Percentiles rank a stretch among this genome's conserved stretches.
These are phyloP conservation scores for Xylaria sp. DNA, from an alignment of 2,329 filamentous ascomycete genomes.

Conservation along the genomic window DNA sequence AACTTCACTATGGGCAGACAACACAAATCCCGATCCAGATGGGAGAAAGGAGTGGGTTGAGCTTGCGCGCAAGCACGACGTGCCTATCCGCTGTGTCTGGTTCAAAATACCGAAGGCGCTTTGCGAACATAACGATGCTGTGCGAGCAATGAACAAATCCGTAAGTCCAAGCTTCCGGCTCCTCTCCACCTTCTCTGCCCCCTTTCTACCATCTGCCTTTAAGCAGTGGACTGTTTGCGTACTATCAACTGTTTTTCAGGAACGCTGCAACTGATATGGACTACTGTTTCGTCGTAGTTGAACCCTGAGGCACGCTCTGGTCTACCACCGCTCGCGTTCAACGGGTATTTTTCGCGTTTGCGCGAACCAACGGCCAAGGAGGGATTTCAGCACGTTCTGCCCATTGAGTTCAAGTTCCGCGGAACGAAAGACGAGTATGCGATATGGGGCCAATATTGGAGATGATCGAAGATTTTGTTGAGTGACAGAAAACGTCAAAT, in stretches of 20 bases:
- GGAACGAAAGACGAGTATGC: slow-evolving; percentile 75
- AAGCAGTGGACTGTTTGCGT: slow-evolving; percentile 8
- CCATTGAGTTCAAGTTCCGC: slow-evolving; percentile 79
- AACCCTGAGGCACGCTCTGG: slow-evolving; percentile 84
- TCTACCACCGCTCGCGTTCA: slow-evolving; percentile 84
- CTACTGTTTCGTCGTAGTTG: slow-evolving; percentile 58
- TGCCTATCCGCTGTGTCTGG: slow-evolving; percentile 86
- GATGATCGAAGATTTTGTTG: slow-evolving; percentile 52
- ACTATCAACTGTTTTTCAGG: not conserved
- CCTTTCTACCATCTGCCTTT: not conserved
- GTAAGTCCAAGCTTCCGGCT: slow-evolving; percentile 42
- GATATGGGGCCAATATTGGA: slow-evolving; percentile 84
- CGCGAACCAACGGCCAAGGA: slow-evolving; percentile 77
- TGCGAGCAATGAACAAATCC: slow-evolving; percentile 73
- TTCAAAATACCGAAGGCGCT: slow-evolving; percentile 79
- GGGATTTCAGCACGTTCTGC: slow-evolving; percentile 83
- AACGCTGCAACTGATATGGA: not conserved
- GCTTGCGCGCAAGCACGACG: slow-evolving; percentile 74
- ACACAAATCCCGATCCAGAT: slow-evolving; percentile 89
- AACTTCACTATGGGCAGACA: slow-evolving; percentile 70
- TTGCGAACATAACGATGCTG: slow-evolving; percentile 86
- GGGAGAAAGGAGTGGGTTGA: slow-evolving; percentile 82
- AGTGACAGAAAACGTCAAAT: not conserved
- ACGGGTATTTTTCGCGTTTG: slow-evolving; percentile 77
- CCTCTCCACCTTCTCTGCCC: not conserved